Evolutionary conservation across 2,329 filamentous ascomycete genomes (phyloP).

Genomic region (Metarhizium anisopliae): DNA sequence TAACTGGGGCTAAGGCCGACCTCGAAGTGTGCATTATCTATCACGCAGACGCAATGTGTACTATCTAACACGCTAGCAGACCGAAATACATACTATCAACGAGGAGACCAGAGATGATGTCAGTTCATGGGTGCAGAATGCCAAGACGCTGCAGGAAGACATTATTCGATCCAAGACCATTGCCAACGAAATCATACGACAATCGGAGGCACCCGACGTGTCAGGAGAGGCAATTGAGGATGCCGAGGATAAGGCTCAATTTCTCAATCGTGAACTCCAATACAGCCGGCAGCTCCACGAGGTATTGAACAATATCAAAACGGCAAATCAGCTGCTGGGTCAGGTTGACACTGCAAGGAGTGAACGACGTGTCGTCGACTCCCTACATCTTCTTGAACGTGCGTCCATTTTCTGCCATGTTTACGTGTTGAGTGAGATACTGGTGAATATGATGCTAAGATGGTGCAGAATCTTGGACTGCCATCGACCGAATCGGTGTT

Average conservation of each 20-base stretch:
- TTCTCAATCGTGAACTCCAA: slow-evolving; percentile 47
- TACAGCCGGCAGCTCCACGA: slow-evolving; percentile 49
- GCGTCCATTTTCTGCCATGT: slow-evolving; percentile 14
- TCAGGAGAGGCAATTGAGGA: slow-evolving; percentile 44
- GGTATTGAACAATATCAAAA: slow-evolving; percentile 40
- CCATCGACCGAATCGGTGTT: slow-evolving; percentile 49
- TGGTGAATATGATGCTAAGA: slow-evolving; percentile 9
- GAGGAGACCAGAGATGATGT: slow-evolving; percentile 70
- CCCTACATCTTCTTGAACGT: slow-evolving; percentile 48
- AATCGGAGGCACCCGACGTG: slow-evolving; percentile 56
- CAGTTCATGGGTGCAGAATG: slow-evolving; percentile 77
- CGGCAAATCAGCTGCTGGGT: slow-evolving; percentile 52
- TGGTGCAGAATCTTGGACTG: slow-evolving; percentile 42
- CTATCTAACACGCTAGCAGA: slow-evolving; percentile 13
- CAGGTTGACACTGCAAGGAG: slow-evolving; percentile 49
- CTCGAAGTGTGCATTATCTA: slow-evolving; percentile 27
- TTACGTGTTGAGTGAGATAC: neutral
- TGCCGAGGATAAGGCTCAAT: slow-evolving; percentile 45
- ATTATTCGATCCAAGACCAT: slow-evolving; percentile 72
- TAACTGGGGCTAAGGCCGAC: slow-evolving; percentile 24
- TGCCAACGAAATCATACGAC: slow-evolving; percentile 70
- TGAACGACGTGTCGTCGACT: slow-evolving; percentile 48
- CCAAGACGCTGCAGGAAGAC: slow-evolving; percentile 75
- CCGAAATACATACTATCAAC: slow-evolving; percentile 68
- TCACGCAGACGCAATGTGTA: neutral